Conservation (phyloP, 2,329 filamentous ascomycete species). For the Fonsecaea multimorphosa region DNA sequence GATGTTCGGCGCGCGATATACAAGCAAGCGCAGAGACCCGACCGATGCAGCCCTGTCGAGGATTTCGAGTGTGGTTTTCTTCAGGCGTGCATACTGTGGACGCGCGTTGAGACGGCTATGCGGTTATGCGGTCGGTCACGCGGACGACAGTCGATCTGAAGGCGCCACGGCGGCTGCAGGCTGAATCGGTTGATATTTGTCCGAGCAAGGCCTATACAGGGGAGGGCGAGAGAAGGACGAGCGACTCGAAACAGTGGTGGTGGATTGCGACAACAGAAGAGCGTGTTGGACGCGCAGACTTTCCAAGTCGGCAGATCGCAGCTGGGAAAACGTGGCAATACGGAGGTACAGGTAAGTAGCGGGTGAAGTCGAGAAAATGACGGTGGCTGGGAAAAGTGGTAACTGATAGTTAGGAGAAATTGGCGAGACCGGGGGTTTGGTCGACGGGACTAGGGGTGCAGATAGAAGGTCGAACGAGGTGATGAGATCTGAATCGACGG, state of each 20-base stretch:
- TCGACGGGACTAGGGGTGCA: conserved; percentile 6
- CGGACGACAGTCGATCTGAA: conserved; percentile 10
- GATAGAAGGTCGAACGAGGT: neutral
- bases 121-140: conserved; percentile 30
- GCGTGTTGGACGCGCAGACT: conserved; percentile 31
- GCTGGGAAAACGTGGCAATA: conserved; percentile 13
- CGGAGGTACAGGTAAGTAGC: conserved; percentile 1
- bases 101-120: conserved; percentile 30
- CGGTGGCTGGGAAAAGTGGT: conserved; percentile 32
- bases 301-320: conserved; percentile 22
- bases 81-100: conserved; percentile 33
- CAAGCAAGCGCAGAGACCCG: conserved; percentile 26
- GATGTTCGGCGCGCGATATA: conserved; percentile 3
- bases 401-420: conserved; percentile 23
- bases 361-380: conserved; percentile 27
- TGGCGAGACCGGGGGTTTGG: conserved; percentile 28
- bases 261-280: conserved; percentile 25
- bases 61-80: conserved; percentile 17
- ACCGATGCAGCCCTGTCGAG: conserved; percentile 25
- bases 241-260: conserved; percentile 13
- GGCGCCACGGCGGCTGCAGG: conserved; percentile 20
- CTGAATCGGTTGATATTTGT: neutral
- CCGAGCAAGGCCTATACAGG: neutral
- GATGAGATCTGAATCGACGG: neutral
- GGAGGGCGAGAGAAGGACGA: conserved; percentile 4